phyloP scores from a whole-genome alignment of 306 rosid genomes.

The Begonia masoniana region DNA sequence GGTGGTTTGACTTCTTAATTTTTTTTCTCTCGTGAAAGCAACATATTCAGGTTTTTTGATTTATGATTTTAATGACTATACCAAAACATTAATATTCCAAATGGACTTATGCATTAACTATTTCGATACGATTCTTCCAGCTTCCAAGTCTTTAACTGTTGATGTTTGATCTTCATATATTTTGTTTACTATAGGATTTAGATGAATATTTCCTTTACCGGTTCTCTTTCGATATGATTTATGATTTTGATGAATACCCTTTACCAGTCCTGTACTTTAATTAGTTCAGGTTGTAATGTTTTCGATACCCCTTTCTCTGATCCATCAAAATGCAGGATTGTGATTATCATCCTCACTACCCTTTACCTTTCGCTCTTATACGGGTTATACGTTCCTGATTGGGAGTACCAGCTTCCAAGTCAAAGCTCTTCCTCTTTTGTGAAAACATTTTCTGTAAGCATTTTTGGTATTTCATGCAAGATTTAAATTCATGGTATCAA shows the following conservation, averaged over 20 bases:
- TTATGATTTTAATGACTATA: too few species aligned
- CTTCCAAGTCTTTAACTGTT: too few species aligned
- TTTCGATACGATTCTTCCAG: too few species aligned
- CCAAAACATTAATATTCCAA: too few species aligned
- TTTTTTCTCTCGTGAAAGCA: too few species aligned
- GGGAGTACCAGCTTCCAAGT: constrained; percentile 62
- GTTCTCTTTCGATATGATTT: too few species aligned
- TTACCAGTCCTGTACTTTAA: too few species aligned
- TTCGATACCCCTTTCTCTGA: neutral
- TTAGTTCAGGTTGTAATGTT: neutral
- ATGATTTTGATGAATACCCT: too few species aligned
- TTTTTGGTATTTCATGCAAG: neutral
- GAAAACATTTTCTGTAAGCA: constrained; percentile 51
- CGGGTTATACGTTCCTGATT: constrained; percentile 76
- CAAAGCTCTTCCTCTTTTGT: constrained; percentile 28
- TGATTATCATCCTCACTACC: constrained; percentile 35
- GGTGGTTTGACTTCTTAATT: constrained; percentile 3
- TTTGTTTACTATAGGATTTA: too few species aligned
- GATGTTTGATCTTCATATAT: neutral
- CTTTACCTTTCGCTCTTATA: constrained; percentile 46
- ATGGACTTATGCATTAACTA: too few species aligned
- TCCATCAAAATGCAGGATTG: constrained; percentile 27
- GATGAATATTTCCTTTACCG: too few species aligned
- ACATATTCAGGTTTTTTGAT: too few species aligned
- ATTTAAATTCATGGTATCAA: neutral